Evolutionary conservation across 805 yeast genomes (phyloP), one percentile per base, ranked within the genome.

Genomic region (Metschnikowia colocasiae): DNA sequence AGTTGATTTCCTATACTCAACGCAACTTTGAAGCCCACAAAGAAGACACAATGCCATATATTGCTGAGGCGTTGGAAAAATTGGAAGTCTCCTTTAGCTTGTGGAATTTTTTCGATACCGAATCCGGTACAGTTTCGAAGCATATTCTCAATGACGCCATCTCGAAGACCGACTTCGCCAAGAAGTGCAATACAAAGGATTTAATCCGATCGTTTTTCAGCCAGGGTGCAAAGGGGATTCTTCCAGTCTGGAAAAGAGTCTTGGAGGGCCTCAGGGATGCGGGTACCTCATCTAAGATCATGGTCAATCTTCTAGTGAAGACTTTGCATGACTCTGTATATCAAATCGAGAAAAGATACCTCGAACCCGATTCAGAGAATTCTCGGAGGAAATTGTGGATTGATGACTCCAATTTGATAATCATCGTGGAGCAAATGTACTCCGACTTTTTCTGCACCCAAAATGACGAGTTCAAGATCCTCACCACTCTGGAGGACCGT

Each of bases 371-470:
- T 13, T 34, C 56, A 3, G 67, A 63, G 34, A 43, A 58, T 3
- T 63, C 65, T 8, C 34, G 53, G 1, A 51, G 55, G 4, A 64
- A 67, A 34, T 73, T 75, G 10, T 81, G 86, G 86, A 67, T 78
- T 31, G 71, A 74, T 23, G 72, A 70, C 22, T 60, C 76, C 20
- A 67, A 68, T 16, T 57, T 71, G 33, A 54, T 78, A 18, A 44
- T 69, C 6, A 48, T 59, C 12, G 56, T 78, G 4, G 80, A 80
- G 54, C 67, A 69, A 9, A 49, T 74, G 3, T 75, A 72, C 50
- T 64, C 64, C 7, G 63, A 64, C 22, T 49, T 49, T 1, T 56
- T 36, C 35, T 51, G 55, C 35, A 27, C 54, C 4, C 54, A 50
- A 10, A 50, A 16, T 20, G 37, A 43, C 3, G 43, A 22, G 9